Conservation (phyloP, 805 yeast genomes). For the Priceomyces haplophilus region DNA sequence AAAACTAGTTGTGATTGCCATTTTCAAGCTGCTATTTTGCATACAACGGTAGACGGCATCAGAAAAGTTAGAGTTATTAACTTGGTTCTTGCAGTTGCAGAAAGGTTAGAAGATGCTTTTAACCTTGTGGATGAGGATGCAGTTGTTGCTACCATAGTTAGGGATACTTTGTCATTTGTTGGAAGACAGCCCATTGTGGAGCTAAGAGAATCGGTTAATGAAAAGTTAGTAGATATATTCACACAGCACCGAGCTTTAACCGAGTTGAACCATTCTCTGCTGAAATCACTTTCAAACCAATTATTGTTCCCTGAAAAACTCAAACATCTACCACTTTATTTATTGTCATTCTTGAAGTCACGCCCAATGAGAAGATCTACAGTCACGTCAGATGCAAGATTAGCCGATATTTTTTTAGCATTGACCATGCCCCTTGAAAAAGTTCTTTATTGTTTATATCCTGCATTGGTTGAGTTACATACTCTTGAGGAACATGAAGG, state of each 20-base stretch:
- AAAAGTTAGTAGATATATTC: slow-evolving; percentile 43
- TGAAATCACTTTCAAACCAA: slow-evolving; percentile 46
- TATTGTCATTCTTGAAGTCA: slow-evolving; percentile 68
- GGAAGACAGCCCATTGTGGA: slow-evolving; percentile 39
- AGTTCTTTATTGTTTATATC: slow-evolving; percentile 68
- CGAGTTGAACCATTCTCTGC: slow-evolving; percentile 35
- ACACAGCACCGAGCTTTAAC: slow-evolving; percentile 51
- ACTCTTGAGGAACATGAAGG: slow-evolving; percentile 57
- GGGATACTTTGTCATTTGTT: slow-evolving; percentile 39
- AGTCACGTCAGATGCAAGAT: slow-evolving; percentile 60
- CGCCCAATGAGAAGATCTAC: slow-evolving; percentile 54
- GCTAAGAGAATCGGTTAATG: slow-evolving; percentile 37
- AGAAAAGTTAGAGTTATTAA: slow-evolving; percentile 88
- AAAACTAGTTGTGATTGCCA: slow-evolving; percentile 73
- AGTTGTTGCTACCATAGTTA: slow-evolving; percentile 34
- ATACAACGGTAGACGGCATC: slow-evolving; percentile 72
- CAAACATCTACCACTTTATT: slow-evolving; percentile 62
- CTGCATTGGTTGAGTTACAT: slow-evolving; percentile 74
- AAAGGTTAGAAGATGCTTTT: slow-evolving; percentile 68
- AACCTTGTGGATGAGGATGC: slow-evolving; percentile 70
- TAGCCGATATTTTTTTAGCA: slow-evolving; percentile 51
- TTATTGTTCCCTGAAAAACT: slow-evolving; percentile 80
- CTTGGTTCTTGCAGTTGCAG: slow-evolving; percentile 75
- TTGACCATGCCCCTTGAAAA: slow-evolving; percentile 53
- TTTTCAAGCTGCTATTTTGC: slow-evolving; percentile 86